Percentiles rank a stretch among this genome's conserved stretches.
Evolutionary conservation across 441 rosid species (phyloP).

Genomic region (Macaranga tanarius): DNA sequence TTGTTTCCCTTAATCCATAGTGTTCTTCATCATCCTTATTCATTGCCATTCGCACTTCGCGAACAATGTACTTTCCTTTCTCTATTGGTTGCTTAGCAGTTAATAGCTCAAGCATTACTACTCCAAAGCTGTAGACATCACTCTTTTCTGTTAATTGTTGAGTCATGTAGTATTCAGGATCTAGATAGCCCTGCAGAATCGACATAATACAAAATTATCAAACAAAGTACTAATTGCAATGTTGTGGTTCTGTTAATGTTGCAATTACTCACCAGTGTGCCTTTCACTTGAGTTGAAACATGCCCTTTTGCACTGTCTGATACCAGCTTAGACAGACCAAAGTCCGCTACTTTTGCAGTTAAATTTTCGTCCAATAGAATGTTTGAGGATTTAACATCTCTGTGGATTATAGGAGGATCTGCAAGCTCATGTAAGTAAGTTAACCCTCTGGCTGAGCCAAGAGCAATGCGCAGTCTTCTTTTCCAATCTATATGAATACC

Average conservation of each 20-base stretch:
- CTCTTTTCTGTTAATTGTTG: slow-evolving; percentile 96
- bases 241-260: background rate
- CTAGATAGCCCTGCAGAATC: slow-evolving; percentile 78
- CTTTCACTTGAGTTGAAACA: slow-evolving; percentile 98
- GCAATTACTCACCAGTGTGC: slow-evolving; percentile 72
- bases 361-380: slow-evolving; percentile 84
- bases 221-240: background rate
- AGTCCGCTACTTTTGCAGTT: slow-evolving; percentile 97
- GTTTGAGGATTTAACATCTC: slow-evolving; percentile 89
- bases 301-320: slow-evolving; percentile 86
- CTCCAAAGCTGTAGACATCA: slow-evolving; percentile 95
- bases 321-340: slow-evolving; percentile 89
- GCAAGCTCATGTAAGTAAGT: slow-evolving; percentile 94
- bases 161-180: slow-evolving; percentile 96
- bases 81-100: slow-evolving; percentile 87
- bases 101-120: slow-evolving; percentile 84
- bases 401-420: slow-evolving; percentile 93
- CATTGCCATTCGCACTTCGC: slow-evolving; percentile 58
- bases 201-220: background rate
- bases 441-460: slow-evolving; percentile 92
- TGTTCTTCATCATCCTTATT: slow-evolving; percentile 58
- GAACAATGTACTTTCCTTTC: slow-evolving; percentile 85
- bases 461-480: slow-evolving; percentile 80
- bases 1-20: slow-evolving; percentile 63
- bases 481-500: slow-evolving; percentile 79